Evolutionary conservation across 441 rosid genomes (phyloP).

Genomic region (Erodium texanum): DNA sequence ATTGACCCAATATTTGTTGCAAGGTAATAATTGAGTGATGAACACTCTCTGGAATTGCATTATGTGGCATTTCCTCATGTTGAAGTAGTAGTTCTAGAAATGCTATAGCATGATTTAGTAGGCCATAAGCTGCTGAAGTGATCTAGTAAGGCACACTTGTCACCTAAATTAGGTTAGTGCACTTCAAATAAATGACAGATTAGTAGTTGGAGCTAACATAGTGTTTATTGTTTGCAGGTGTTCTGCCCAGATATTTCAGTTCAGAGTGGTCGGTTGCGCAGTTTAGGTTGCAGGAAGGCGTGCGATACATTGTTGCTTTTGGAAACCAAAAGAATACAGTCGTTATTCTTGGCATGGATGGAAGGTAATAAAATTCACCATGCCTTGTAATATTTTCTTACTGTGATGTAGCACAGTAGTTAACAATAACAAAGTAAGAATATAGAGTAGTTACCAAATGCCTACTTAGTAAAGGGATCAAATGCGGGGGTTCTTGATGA

Average conservation of each 20-base stretch:
- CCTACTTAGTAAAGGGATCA: background rate
- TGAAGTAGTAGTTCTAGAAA: background rate
- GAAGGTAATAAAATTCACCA: slow-evolving; percentile 40
- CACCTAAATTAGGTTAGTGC: background rate
- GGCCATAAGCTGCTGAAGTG: background rate
- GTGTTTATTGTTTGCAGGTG: slow-evolving; percentile 39
- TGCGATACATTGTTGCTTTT: slow-evolving; percentile 74
- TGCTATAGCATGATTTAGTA: background rate
- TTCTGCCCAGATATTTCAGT: slow-evolving; percentile 83
- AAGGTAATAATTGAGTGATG: background rate
- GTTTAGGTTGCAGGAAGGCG: slow-evolving; percentile 68
- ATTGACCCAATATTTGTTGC: background rate
- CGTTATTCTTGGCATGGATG: slow-evolving; percentile 67
- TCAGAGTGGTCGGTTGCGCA: slow-evolving; percentile 95
- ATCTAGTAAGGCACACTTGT: background rate
- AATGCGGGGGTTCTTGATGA: background rate
- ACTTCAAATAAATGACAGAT: background rate
- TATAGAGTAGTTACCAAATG: background rate
- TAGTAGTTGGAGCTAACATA: background rate
- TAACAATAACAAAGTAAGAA: background rate
- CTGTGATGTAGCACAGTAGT: slow-evolving; percentile 4
- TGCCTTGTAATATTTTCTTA: background rate
- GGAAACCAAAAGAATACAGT: slow-evolving; percentile 59
- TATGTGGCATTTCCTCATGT: background rate
- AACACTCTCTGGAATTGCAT: background rate